Evolutionary conservation across 306 rosid species (phyloP).

Genomic region (Fagus sylvatica): DNA sequence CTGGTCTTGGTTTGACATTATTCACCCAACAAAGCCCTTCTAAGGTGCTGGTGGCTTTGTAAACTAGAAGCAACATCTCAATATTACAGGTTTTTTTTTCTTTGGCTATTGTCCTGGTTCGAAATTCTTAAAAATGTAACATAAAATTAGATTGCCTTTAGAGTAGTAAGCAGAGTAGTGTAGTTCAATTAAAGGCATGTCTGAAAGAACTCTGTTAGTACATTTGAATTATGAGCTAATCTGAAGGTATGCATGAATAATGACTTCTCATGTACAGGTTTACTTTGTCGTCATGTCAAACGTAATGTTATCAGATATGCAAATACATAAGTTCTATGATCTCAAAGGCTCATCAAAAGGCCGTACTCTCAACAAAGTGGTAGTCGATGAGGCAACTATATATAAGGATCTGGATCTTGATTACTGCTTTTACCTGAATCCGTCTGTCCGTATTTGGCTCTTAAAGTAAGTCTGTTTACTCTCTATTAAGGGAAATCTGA

Average conservation of each 20-base stretch:
- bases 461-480: slow-evolving; percentile 33
- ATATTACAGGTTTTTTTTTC: no score
- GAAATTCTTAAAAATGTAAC: no score
- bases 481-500: neutral
- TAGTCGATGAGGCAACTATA: slow-evolving; percentile 19
- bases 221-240: no score
- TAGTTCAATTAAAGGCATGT: no score
- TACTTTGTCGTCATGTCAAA: slow-evolving; percentile 34
- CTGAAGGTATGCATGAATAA: neutral
- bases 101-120: no score
- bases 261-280: slow-evolving; percentile 28
- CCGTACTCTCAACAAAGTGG: slow-evolving; percentile 18
- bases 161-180: no score
- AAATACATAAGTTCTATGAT: slow-evolving; percentile 31
- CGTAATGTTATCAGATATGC: slow-evolving; percentile 18
- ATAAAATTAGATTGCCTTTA: no score
- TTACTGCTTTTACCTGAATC: slow-evolving; percentile 41
- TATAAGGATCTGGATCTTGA: slow-evolving; percentile 48
- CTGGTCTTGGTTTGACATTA: no score
- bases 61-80: no score
- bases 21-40: no score
- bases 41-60: no score
- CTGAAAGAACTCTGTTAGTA: no score
- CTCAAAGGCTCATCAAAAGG: slow-evolving; percentile 46
- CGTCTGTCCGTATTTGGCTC: slow-evolving; percentile 33